Evolutionary conservation across 495 filamentous ascomycete species (phyloP).

Genomic region (Trichoderma virens): DNA sequence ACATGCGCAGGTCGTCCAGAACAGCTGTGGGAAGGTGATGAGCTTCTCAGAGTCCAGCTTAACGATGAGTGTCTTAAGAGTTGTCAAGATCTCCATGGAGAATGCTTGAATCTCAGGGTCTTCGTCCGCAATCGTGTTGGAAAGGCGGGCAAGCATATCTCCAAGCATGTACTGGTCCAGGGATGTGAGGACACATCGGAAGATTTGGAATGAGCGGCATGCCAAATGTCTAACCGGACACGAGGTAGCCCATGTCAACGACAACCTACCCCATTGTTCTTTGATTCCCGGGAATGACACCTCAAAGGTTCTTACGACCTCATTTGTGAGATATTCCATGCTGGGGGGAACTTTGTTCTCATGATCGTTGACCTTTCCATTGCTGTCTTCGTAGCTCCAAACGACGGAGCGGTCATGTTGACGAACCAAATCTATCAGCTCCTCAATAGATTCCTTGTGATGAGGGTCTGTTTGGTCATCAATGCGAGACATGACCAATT

Average conservation of each 20-base stretch:
- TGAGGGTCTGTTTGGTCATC: slow-evolving; percentile 60
- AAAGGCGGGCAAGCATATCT: slow-evolving; percentile 89
- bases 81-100: slow-evolving; percentile 95
- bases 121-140: slow-evolving; percentile 92
- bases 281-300: slow-evolving; percentile 79
- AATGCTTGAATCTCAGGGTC: slow-evolving; percentile 88
- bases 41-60: slow-evolving; percentile 74
- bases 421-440: slow-evolving; percentile 85
- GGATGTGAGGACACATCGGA: slow-evolving; percentile 83
- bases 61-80: slow-evolving; percentile 78
- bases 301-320: slow-evolving; percentile 79
- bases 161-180: slow-evolving; percentile 88
- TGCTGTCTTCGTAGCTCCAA: slow-evolving; percentile 92
- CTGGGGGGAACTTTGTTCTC: slow-evolving; percentile 74
- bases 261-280: slow-evolving; percentile 81
- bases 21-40: slow-evolving; percentile 81
- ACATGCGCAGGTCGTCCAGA: slow-evolving; percentile 96
- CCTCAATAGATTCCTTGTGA: slow-evolving; percentile 69
- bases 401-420: slow-evolving; percentile 76
- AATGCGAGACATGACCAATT: slow-evolving; percentile 85
- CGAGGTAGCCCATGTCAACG: slow-evolving; percentile 89
- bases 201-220: slow-evolving; percentile 95
- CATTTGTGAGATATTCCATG: slow-evolving; percentile 74
- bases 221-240: slow-evolving; percentile 95
- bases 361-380: slow-evolving; percentile 62